Percentiles rank a stretch among this genome's conserved stretches.
phyloP scores from a whole-genome alignment of 805 yeast genomes.

The Yarrowia osloensis region DNA sequence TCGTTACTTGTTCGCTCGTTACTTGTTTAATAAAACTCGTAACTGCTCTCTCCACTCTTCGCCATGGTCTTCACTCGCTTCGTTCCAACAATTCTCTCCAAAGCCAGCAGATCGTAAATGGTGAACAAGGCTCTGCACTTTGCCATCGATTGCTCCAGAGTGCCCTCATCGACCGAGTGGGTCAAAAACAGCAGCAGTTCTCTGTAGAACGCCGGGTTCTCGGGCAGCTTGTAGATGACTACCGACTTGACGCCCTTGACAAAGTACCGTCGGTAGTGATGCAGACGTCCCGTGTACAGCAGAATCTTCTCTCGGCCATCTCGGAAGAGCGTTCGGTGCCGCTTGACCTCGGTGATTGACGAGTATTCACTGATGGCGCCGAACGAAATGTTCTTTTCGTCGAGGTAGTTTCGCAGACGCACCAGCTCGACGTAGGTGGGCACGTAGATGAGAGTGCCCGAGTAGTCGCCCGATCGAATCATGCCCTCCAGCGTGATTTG shows the following conservation, averaged over 20 bases:
- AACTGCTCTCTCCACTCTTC: neutral
- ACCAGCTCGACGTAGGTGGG: conserved; percentile 87
- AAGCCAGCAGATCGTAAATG: conserved; percentile 73
- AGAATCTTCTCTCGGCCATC: conserved; percentile 64
- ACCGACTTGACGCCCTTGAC: conserved; percentile 82
- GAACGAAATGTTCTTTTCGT: conserved; percentile 60
- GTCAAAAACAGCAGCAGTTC: conserved; percentile 70
- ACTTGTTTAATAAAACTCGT: conserved; percentile 7
- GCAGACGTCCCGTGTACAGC: conserved; percentile 92
- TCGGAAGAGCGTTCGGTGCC: conserved; percentile 69
- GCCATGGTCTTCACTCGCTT: conserved; percentile 50
- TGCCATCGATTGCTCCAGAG: conserved; percentile 57
- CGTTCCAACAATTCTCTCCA: conserved; percentile 84
- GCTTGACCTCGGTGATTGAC: conserved; percentile 64
- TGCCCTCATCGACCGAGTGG: conserved; percentile 52
- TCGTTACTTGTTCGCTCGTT: neutral
- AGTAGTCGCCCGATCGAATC: conserved; percentile 56
- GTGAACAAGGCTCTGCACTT: conserved; percentile 63
- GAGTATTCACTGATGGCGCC: conserved; percentile 84
- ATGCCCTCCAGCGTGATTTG: conserved; percentile 74
- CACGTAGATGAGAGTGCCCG: conserved; percentile 77
- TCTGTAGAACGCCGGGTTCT: conserved; percentile 78
- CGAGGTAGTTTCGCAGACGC: conserved; percentile 70
- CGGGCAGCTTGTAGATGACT: conserved; percentile 79
- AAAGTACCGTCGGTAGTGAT: conserved; percentile 84